Conservation (phyloP, 345 rosid genomes). For the Corchorus olitorius region DNA sequence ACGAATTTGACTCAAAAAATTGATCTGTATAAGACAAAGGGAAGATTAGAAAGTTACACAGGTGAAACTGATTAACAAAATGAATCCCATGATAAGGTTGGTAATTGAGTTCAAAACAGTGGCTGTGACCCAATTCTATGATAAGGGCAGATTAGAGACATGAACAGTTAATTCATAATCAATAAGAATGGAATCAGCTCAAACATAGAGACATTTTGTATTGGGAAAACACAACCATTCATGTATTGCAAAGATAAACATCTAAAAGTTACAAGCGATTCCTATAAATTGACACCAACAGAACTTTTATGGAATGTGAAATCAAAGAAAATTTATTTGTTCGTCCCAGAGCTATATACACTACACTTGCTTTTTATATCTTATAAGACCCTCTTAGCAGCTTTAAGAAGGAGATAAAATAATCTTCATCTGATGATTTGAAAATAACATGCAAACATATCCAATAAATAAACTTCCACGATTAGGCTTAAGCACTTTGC, state of each 20-base stretch:
- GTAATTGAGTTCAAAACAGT: background rate
- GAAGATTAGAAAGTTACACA: conserved; percentile 8
- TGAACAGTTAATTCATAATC: background rate
- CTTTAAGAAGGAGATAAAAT: background rate
- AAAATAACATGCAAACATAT: background rate
- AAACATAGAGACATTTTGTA: background rate
- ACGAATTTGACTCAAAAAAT: conserved; percentile 86
- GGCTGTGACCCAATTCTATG: background rate
- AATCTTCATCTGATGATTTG: background rate
- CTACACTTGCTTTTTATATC: background rate
- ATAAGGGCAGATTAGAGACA: background rate
- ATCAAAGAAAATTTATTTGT: background rate
- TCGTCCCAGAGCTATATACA: background rate
- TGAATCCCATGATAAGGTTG: background rate
- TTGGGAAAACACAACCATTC: background rate
- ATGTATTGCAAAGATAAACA: background rate
- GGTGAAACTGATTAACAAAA: conserved; percentile 1
- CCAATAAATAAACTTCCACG: background rate
- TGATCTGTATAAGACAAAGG: conserved; percentile 56
- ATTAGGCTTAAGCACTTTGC: background rate
- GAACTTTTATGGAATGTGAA: background rate
- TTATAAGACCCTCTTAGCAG: background rate
- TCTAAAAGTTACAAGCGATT: background rate
- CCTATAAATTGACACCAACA: background rate
- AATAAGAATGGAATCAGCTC: conserved; percentile 7